Evolutionary conservation across 345 rosid genomes (phyloP).

Genomic region (Eucalyptus erythrocorys): DNA sequence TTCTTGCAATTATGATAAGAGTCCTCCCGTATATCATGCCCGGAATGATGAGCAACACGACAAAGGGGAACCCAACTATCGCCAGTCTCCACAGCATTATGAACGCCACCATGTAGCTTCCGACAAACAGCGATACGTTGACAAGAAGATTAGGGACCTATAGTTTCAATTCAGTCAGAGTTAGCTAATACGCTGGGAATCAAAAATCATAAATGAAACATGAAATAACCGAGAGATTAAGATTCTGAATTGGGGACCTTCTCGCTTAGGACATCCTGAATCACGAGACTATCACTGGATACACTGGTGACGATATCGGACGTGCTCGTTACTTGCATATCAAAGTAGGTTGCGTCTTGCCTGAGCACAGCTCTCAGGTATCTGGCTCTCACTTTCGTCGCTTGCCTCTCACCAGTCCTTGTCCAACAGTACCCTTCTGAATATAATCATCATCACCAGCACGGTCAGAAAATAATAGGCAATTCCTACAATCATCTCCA

Average conservation of each 20-base stretch:
- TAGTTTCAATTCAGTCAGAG: not conserved
- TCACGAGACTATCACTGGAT: not conserved
- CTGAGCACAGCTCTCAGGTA: conserved; percentile 4
- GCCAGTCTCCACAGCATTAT: conserved; percentile 8
- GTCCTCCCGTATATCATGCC: conserved; percentile 8
- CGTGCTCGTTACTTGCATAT: not conserved
- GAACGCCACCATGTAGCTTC: not conserved
- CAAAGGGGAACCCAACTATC: conserved; percentile 2
- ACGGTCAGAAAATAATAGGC: not conserved
- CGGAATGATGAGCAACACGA: conserved; percentile 1
- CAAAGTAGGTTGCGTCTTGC: conserved; percentile 4
- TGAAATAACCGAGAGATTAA: not conserved
- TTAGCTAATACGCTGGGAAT: not conserved
- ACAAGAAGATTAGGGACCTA: conserved; percentile 2
- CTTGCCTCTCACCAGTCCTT: conserved; percentile 9
- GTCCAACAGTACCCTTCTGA: conserved; percentile 10
- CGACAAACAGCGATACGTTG: not conserved
- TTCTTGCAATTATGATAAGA: not conserved
- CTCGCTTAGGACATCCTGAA: conserved; percentile 3
- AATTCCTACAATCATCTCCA: not conserved
- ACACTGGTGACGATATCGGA: not conserved
- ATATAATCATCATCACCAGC: not conserved
- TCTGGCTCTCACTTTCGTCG: not conserved
- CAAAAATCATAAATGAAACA: not conserved
- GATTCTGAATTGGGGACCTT: not conserved